Base-by-base conservation (phyloP, 2,329 filamentous ascomycete species). In the Ambrosiella xylebori region DNA sequence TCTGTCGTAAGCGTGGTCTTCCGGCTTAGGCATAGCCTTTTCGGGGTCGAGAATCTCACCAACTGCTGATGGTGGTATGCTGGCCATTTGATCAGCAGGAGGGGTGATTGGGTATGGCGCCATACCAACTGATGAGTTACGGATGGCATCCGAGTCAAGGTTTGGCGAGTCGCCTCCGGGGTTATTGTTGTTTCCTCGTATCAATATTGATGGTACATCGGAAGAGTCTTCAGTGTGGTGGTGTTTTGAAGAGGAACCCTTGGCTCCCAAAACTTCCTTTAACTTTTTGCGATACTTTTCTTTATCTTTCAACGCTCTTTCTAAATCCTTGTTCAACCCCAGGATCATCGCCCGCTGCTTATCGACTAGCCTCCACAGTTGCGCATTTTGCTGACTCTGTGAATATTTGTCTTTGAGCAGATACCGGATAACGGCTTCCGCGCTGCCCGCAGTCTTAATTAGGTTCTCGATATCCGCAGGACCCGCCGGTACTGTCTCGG, bases 271-370 rank as follows among this genome's bases (percentile, higher is more conserved):
- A 7, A 80, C 70, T 58, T 97, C 90, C 69, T 95, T 95, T 49
- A 95, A 68, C 70, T 93, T 95, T 69, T 85, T 90, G 65, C 87
- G 82, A 67, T 97, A 97, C 64, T 85, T 85, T 63, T 97, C 91
- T 70, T 96, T 96, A 64, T 97, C 93, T 68, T 95, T 95, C 63
- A 95, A 70, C 1, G 90, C 83, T 56, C 87, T 81, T 69, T 97
- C 91, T 11, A 98, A 74, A 67, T 98, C 93, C 69, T 93, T 95
- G 67, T 97, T 96, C 62, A 98, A 76, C 7, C 90, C 91, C 17
- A 95, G 71, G 57, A 98, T 89, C 82, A 98, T 90, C 13, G 88
- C 82, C 62, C 91, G 79, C 70, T 98, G 93, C 73, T 98, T 97
- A 69, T 97, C 91, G 54, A 98, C 89, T 52, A 98, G 73, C 55